Evolutionary conservation across 2,329 filamentous ascomycete genomes (phyloP).

Genomic region (Cladosporium sp.): DNA sequence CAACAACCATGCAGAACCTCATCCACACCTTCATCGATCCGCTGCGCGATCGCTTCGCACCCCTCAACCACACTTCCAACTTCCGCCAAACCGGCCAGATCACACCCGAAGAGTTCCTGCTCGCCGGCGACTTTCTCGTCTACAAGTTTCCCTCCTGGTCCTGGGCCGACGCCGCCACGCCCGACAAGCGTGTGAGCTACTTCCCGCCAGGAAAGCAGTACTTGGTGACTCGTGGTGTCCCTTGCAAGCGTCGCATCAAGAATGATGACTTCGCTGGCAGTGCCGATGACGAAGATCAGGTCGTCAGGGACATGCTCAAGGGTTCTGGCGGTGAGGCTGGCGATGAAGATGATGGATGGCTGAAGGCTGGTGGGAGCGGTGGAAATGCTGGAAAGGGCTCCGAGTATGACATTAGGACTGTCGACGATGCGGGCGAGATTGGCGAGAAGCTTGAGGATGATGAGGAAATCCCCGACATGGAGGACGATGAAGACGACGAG

Average conservation of each 20-base stretch:
- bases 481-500: constrained; percentile 88
- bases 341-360: constrained; percentile 77
- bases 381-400: constrained; percentile 33
- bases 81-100: constrained; percentile 93
- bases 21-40: constrained; percentile 82
- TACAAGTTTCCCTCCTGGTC: constrained; percentile 99
- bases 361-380: constrained; percentile 78
- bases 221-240: constrained; percentile 88
- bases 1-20: constrained; percentile 70
- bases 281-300: constrained; percentile 76
- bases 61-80: constrained; percentile 82
- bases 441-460: constrained; percentile 69
- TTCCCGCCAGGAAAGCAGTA: constrained; percentile 91
- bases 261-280: constrained; percentile 91
- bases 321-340: constrained; percentile 42
- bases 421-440: constrained; percentile 84
- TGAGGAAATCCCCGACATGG: constrained; percentile 94
- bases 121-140: constrained; percentile 93
- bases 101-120: constrained; percentile 93
- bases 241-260: constrained; percentile 76
- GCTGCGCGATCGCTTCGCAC: constrained; percentile 85
- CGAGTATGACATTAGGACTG: constrained; percentile 76
- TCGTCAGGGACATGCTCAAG: constrained; percentile 73
- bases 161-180: constrained; percentile 85
- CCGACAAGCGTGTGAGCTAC: constrained; percentile 70